Percentiles rank a stretch among this genome's conserved stretches.
phyloP scores from a whole-genome alignment of 2,329 filamentous ascomycete species.

The Xylaria arbuscula region DNA sequence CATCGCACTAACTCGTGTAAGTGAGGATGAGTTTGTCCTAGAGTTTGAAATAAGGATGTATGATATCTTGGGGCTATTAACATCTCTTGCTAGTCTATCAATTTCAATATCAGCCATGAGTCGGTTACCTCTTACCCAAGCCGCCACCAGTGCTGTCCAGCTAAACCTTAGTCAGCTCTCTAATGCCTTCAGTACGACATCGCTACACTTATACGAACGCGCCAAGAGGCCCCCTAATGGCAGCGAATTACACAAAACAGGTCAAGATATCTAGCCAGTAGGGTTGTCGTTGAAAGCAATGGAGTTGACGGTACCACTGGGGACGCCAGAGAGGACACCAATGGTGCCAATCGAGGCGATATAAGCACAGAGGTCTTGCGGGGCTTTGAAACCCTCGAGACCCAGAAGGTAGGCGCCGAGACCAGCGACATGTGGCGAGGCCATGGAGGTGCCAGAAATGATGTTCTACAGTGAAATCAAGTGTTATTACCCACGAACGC shows the following conservation, averaged over 20 bases:
- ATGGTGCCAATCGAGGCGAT: conserved; percentile 56
- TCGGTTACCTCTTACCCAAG: not conserved
- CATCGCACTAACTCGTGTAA: not conserved
- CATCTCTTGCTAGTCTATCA: conserved; percentile 2
- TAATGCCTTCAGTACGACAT: not conserved
- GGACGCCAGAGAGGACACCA: conserved; percentile 52
- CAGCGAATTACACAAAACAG: not conserved
- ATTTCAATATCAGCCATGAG: conserved; percentile 18
- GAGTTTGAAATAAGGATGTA: not conserved
- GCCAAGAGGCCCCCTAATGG: not conserved
- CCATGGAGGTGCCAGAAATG: conserved; percentile 71
- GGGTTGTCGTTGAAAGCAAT: conserved; percentile 51
- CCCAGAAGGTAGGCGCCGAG: conserved; percentile 68
- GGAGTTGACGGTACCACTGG: conserved; percentile 51
- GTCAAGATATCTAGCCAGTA: conserved; percentile 19
- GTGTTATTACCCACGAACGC: conserved; percentile 30
- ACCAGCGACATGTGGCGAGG: conserved; percentile 69
- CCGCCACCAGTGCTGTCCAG: not conserved
- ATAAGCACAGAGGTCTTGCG: conserved; percentile 56
- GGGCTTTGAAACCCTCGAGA: conserved; percentile 55
- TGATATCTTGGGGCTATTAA: conserved; percentile 8
- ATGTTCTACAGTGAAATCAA: conserved; percentile 47
- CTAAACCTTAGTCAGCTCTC: not conserved
- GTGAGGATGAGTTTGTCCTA: not conserved
- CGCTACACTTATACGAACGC: not conserved